A percentile compares a stretch with the other conserved stretches of the same genome.
phyloP scores from a whole-genome alignment of 2,329 filamentous ascomycete species.

The Aplosporella prunicola region DNA sequence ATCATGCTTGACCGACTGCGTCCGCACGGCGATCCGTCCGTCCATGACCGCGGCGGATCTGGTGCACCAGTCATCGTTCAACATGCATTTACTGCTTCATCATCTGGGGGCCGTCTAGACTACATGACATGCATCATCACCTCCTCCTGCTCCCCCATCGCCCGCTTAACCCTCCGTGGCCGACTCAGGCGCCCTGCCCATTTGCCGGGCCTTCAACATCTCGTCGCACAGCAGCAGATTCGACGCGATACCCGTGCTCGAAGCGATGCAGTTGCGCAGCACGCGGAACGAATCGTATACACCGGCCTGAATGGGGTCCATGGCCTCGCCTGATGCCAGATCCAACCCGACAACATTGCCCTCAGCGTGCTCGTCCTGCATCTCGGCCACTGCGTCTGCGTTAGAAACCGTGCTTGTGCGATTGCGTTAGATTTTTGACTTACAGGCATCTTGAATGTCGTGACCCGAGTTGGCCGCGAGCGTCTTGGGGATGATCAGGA shows the following conservation, averaged over 20 bases:
- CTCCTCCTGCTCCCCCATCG: conserved; percentile 6
- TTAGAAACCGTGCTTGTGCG: conserved; percentile 6
- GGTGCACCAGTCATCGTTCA: too few relatives aligned
- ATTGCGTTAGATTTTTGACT: conserved; percentile 31
- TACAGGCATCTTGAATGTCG: conserved; percentile 90
- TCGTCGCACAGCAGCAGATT: conserved; percentile 95
- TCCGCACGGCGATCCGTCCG: too few relatives aligned
- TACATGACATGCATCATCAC: conserved; percentile 5
- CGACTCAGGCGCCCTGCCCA: conserved; percentile 42
- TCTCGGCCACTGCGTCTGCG: conserved; percentile 55
- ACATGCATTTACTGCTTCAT: too few relatives aligned
- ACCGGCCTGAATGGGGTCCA: conserved; percentile 88
- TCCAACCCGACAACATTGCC: conserved; percentile 83
- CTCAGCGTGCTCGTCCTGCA: conserved; percentile 78
- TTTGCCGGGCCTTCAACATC: conserved; percentile 93
- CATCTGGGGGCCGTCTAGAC: too few relatives aligned
- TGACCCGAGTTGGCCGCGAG: conserved; percentile 92
- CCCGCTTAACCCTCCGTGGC: too few relatives aligned
- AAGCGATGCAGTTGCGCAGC: conserved; percentile 84
- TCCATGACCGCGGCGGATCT: too few relatives aligned
- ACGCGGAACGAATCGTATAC: conserved; percentile 96
- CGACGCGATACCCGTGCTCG: conserved; percentile 86
- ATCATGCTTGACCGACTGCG: too few relatives aligned
- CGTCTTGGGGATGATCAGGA: conserved; percentile 94
- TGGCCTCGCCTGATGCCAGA: conserved; percentile 76